These are phyloP conservation scores for Candida ortonii DNA, from an alignment of 805 yeast genomes.

Conservation along the genomic window DNA sequence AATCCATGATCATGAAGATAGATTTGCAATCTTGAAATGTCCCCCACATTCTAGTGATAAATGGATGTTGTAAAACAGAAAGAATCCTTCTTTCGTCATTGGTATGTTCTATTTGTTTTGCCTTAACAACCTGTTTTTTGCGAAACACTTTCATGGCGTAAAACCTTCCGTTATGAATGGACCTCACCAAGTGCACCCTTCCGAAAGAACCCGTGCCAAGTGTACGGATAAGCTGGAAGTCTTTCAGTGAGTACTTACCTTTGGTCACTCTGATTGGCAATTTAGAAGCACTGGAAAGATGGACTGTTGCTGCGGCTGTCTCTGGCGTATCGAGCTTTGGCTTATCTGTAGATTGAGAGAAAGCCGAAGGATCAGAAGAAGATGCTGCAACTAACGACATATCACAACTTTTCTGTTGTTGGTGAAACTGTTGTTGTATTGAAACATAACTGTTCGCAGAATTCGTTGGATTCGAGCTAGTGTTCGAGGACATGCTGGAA, in stretches of 20 bases:
- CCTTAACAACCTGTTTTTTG: conserved; percentile 54
- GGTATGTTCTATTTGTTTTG: conserved; percentile 64
- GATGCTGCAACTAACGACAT: too few species aligned
- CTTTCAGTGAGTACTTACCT: conserved; percentile 55
- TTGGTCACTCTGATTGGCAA: conserved; percentile 37
- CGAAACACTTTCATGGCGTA: conserved; percentile 60
- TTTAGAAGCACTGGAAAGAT: conserved; percentile 1
- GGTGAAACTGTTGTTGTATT: conserved; percentile 12
- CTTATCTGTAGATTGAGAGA: too few species aligned
- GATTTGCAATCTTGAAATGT: conserved; percentile 57
- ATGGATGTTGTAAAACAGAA: conserved; percentile 57
- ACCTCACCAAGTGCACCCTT: conserved; percentile 55
- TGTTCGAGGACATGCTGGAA: too few species aligned
- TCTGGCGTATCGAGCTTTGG: too few species aligned
- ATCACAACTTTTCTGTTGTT: conserved; percentile 9
- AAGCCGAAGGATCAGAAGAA: too few species aligned
- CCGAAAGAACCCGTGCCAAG: conserved; percentile 64
- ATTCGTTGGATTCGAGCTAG: too few species aligned
- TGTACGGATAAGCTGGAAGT: conserved; percentile 55
- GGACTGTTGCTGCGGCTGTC: background rate
- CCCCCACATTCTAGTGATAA: conserved; percentile 65
- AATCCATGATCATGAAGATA: conserved; percentile 62
- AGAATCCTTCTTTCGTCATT: conserved; percentile 61
- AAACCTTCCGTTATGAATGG: conserved; percentile 56
- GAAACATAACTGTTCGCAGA: conserved; percentile 1